Conservation (phyloP, 495 filamentous ascomycete species). For the Xylaria grammica region DNA sequence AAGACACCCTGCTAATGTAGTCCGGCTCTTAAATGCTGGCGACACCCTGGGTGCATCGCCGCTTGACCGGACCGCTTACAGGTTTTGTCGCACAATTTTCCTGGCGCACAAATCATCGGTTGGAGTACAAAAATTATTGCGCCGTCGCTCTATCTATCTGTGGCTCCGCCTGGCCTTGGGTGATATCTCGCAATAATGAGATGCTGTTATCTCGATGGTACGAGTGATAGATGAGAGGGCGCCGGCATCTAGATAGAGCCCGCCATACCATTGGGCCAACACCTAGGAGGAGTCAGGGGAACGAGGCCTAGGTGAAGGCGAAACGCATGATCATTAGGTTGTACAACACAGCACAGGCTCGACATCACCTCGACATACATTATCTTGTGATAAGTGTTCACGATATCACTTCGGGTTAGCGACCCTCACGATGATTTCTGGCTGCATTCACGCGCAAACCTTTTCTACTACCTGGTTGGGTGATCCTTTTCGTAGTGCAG, state of each 20-base stretch:
- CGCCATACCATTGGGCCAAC: constrained; percentile 5
- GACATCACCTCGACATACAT: background rate
- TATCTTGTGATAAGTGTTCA: constrained; percentile 13
- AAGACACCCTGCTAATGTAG: constrained; percentile 10
- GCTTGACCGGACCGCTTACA: constrained; percentile 17
- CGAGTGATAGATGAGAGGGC: constrained; percentile 10
- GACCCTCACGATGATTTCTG: background rate
- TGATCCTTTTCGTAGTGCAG: constrained; percentile 13
- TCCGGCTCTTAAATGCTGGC: constrained; percentile 19
- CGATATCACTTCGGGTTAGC: constrained; percentile 2
- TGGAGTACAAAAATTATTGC: constrained; percentile 9
- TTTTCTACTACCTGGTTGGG: constrained; percentile 16
- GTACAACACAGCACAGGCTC: constrained; percentile 18
- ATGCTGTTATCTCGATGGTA: constrained; percentile 18
- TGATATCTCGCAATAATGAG: constrained; percentile 10
- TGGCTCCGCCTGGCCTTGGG: constrained; percentile 3
- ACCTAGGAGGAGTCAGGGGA: background rate
- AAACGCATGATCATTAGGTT: constrained; percentile 13
- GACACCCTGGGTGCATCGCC: constrained; percentile 19
- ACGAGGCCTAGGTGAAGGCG: constrained; percentile 19
- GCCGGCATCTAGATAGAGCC: constrained; percentile 12
- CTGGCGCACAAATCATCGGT: constrained; percentile 2
- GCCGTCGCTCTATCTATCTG: constrained; percentile 10
- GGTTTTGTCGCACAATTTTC: constrained; percentile 11
- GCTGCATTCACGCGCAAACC: background rate